Percentiles rank a stretch among this genome's conserved stretches.
Evolutionary conservation across 2,329 filamentous ascomycete genomes (phyloP).

Genomic region (Ophiostoma quercus): DNA sequence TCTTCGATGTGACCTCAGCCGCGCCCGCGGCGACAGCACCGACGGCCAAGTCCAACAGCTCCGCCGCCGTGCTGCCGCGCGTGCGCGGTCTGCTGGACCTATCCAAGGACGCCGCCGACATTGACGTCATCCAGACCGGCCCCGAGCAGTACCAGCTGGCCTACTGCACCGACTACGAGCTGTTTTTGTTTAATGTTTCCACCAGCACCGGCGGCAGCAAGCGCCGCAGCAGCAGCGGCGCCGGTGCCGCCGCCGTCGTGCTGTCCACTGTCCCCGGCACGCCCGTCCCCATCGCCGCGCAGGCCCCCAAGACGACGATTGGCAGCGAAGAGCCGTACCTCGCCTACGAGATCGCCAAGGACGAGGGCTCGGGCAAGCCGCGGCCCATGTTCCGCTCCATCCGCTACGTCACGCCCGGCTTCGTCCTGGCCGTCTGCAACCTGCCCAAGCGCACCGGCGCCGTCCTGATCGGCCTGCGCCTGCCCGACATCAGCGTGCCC

Average conservation of each 20-base stretch:
- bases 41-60: neutral
- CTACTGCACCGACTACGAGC: constrained; percentile 71
- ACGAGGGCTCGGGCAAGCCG: constrained; percentile 36
- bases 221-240: neutral
- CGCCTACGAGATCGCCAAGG: constrained; percentile 53
- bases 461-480: constrained; percentile 52
- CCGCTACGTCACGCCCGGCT: constrained; percentile 54
- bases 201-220: constrained; percentile 37
- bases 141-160: constrained; percentile 63
- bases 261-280: neutral
- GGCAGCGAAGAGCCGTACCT: constrained; percentile 41
- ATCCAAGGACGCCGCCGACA: constrained; percentile 57
- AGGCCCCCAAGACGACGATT: neutral
- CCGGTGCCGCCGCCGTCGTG: neutral
- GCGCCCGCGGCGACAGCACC: neutral
- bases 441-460: constrained; percentile 54
- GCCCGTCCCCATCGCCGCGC: neutral
- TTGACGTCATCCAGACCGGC: constrained; percentile 62
- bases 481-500: constrained; percentile 35
- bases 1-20: constrained; percentile 61
- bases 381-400: constrained; percentile 53
- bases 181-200: constrained; percentile 60
- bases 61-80: constrained; percentile 35
- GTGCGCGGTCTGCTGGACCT: constrained; percentile 47
- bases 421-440: constrained; percentile 55